Conservation (phyloP, 331 rosid species). For the Arachis monticola region DNA sequence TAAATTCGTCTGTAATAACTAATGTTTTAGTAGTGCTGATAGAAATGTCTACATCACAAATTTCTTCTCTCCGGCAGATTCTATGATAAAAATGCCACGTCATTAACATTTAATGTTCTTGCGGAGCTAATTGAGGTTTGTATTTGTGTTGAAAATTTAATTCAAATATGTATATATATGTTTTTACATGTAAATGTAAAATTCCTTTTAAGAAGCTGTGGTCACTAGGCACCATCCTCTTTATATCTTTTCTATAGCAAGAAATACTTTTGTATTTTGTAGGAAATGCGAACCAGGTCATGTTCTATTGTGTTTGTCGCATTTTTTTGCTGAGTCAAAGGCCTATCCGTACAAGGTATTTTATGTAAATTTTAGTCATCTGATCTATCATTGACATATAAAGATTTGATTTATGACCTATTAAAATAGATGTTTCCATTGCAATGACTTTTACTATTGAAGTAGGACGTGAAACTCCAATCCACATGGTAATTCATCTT, state of each 20-base stretch:
- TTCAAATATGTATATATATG: background rate
- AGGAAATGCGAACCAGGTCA: too few relatives aligned
- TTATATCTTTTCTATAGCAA: too few relatives aligned
- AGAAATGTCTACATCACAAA: constrained; percentile 8
- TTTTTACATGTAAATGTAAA: too few relatives aligned
- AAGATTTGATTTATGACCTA: background rate
- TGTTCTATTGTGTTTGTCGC: too few relatives aligned
- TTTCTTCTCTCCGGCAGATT: constrained; percentile 60
- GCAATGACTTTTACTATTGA: constrained; percentile 24
- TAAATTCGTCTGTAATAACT: too few relatives aligned
- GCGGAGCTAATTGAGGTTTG: constrained; percentile 90
- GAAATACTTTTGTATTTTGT: too few relatives aligned
- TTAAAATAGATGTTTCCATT: too few relatives aligned
- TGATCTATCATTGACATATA: constrained; percentile 21
- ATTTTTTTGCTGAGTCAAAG: constrained; percentile 75
- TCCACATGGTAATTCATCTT: constrained; percentile 60
- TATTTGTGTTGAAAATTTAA: constrained; percentile 31
- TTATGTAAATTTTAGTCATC: constrained; percentile 57
- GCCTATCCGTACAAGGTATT: constrained; percentile 86
- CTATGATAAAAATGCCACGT: constrained; percentile 68
- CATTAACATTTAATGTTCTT: constrained; percentile 74
- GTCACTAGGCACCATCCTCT: too few relatives aligned
- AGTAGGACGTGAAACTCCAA: constrained; percentile 71
- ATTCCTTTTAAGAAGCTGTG: too few relatives aligned
- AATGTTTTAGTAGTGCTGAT: background rate